Evolutionary conservation across 345 rosid species (phyloP).

Genomic region (Gossypium australe): DNA sequence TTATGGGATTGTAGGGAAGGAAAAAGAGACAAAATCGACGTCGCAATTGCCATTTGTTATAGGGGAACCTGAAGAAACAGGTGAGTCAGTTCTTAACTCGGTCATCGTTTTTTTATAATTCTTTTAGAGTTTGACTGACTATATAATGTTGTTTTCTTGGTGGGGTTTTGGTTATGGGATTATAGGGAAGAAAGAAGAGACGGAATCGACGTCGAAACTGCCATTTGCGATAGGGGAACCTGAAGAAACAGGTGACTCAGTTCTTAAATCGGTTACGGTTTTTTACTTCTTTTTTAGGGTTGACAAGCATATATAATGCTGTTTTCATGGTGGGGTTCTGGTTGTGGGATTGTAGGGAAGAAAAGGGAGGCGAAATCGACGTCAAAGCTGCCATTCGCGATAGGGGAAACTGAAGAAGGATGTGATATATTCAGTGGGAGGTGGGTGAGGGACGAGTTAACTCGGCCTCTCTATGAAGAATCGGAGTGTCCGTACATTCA

Average conservation of each 20-base stretch:
- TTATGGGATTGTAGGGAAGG: conserved; percentile 10
- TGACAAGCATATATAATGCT: too few species aligned
- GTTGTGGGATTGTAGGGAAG: conserved; percentile 33
- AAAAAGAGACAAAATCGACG: background rate
- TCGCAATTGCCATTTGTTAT: background rate
- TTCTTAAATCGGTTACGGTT: conserved; percentile 32
- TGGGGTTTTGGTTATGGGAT: conserved; percentile 8
- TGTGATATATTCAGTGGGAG: conserved; percentile 80
- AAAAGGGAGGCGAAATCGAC: conserved; percentile 3
- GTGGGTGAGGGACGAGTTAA: conserved; percentile 75
- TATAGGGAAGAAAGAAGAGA: background rate
- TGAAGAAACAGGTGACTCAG: conserved; percentile 56
- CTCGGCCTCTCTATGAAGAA: conserved; percentile 74
- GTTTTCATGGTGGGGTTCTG: too few species aligned
- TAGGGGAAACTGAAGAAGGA: conserved; percentile 48
- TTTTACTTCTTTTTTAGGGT: too few species aligned
- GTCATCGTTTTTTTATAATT: background rate
- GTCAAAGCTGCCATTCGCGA: conserved; percentile 46
- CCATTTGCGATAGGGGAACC: conserved; percentile 56
- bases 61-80: background rate
- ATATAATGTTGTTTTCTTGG: background rate
- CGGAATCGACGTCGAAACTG: conserved; percentile 19
- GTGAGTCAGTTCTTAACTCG: background rate
- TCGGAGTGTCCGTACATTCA: conserved; percentile 93
- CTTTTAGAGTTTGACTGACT: background rate